phyloP scores from a whole-genome alignment of 352 stramenopile species.

The Pythium vanterpoolii region DNA sequence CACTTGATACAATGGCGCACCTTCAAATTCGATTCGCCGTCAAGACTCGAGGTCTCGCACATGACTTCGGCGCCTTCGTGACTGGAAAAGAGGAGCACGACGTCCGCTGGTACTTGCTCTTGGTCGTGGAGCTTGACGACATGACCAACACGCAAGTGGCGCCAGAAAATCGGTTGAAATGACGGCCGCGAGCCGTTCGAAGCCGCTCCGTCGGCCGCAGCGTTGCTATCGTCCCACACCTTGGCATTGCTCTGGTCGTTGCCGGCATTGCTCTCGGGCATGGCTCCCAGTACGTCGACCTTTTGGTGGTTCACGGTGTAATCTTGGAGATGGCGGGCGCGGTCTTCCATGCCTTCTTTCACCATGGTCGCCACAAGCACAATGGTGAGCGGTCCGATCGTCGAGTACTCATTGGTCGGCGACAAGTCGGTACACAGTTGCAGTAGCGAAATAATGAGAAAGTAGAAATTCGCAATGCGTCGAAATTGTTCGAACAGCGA shows the following conservation, averaged over 20 bases:
- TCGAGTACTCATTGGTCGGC: conserved; percentile 88
- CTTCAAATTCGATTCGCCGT: conserved; percentile 85
- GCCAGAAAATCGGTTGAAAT: conserved; percentile 81
- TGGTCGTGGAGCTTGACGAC: conserved; percentile 87
- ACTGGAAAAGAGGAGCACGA: conserved; percentile 88
- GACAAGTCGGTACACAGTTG: conserved; percentile 90
- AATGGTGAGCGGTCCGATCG: conserved; percentile 70
- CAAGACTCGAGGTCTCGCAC: conserved; percentile 81
- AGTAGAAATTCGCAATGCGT: conserved; percentile 96
- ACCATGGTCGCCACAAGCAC: conserved; percentile 82
- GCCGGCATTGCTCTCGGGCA: conserved; percentile 12
- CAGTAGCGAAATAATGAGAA: conserved; percentile 93
- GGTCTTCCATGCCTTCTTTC: conserved; percentile 84
- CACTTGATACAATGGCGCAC: conserved; percentile 63
- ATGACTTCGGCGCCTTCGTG: conserved; percentile 65
- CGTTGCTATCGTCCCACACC: conserved; percentile 10
- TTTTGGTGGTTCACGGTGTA: conserved; percentile 65
- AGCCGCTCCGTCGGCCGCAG: conserved; percentile 1
- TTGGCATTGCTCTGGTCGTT: conserved; percentile 13
- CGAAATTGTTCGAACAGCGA: conserved; percentile 95
- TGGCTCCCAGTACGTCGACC: conserved; percentile 43
- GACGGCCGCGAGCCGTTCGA: conserved; percentile 13
- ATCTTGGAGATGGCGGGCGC: conserved; percentile 68
- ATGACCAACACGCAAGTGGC: conserved; percentile 83
- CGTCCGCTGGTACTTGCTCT: conserved; percentile 89